Evolutionary conservation across 257 asterid genomes (phyloP).

Genomic region (Euphrasia confusa): DNA sequence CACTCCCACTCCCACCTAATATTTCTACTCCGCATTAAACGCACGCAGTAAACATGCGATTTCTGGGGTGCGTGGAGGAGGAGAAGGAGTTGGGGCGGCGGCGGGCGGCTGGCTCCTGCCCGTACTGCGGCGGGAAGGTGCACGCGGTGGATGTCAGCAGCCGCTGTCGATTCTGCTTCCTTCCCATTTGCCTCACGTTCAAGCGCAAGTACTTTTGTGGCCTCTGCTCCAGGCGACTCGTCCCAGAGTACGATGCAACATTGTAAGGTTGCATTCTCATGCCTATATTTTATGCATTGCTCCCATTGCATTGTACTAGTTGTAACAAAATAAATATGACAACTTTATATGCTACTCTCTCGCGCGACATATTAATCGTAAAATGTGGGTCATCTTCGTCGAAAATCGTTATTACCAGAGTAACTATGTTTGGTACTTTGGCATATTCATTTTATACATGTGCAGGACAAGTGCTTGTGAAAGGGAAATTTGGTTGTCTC

Average conservation of each 20-base stretch:
- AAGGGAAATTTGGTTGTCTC: background rate
- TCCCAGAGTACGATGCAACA: slow-evolving; percentile 19
- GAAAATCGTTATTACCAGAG: no score
- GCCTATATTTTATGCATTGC: no score
- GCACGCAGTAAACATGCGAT: slow-evolving; percentile 23
- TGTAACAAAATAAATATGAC: no score
- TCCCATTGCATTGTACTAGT: no score
- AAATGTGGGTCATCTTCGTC: no score
- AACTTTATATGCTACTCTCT: no score
- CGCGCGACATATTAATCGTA: no score
- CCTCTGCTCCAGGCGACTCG: slow-evolving; percentile 46
- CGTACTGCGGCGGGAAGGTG: slow-evolving; percentile 64
- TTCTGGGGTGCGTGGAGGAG: slow-evolving; percentile 41
- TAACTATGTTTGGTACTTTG: no score
- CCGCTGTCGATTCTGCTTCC: slow-evolving; percentile 36
- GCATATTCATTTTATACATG: no score
- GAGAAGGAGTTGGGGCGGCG: slow-evolving; percentile 47
- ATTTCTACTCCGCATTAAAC: no score
- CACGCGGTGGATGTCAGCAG: slow-evolving; percentile 46
- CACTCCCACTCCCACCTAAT: no score
- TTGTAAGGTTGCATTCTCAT: no score
- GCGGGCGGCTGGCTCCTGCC: slow-evolving; percentile 35
- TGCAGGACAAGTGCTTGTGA: background rate
- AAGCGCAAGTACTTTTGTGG: slow-evolving; percentile 55
- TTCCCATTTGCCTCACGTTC: slow-evolving; percentile 50